Evolutionary conservation across 2,329 filamentous ascomycete genomes (phyloP).

Genomic region (Curvularia sp.): DNA sequence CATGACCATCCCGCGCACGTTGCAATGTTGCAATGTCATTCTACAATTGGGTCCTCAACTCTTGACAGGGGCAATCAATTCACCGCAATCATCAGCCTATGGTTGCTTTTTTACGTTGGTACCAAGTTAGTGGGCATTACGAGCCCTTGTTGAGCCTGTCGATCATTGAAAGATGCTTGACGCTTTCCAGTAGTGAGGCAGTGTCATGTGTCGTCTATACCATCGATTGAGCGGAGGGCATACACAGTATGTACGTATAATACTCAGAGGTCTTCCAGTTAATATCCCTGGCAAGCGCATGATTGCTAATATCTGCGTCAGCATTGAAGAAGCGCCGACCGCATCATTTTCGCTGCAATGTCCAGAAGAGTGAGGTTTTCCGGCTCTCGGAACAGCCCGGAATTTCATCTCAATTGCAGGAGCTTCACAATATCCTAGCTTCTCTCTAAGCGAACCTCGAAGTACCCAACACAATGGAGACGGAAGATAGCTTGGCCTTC

Average conservation of each 20-base stretch:
- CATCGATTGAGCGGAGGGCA: background rate
- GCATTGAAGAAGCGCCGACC: background rate
- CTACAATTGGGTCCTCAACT: constrained; percentile 3
- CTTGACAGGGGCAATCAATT: background rate
- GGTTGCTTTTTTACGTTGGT: constrained; percentile 9
- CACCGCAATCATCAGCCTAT: constrained; percentile 1
- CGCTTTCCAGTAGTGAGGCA: background rate
- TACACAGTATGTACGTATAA: background rate
- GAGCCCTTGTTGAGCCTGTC: constrained; percentile 5
- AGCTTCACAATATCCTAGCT: constrained; percentile 10
- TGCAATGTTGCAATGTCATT: constrained; percentile 9
- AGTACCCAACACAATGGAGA: constrained; percentile 19
- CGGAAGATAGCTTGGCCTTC: constrained; percentile 7
- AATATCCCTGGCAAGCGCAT: background rate
- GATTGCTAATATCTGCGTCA: constrained; percentile 1
- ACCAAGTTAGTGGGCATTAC: constrained; percentile 3
- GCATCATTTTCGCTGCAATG: background rate
- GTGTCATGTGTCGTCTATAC: background rate
- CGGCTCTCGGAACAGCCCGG: constrained; percentile 25
- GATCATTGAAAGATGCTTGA: constrained; percentile 6
- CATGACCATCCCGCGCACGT: constrained; percentile 3
- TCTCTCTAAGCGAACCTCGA: constrained; percentile 11
- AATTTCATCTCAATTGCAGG: constrained; percentile 19
- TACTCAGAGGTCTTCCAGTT: background rate
- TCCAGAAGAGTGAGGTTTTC: constrained; percentile 23